Evolutionary conservation across 2,329 filamentous ascomycete genomes (phyloP), one percentile per base, ranked within the genome.

Genomic region (Westerdykella sp.): DNA sequence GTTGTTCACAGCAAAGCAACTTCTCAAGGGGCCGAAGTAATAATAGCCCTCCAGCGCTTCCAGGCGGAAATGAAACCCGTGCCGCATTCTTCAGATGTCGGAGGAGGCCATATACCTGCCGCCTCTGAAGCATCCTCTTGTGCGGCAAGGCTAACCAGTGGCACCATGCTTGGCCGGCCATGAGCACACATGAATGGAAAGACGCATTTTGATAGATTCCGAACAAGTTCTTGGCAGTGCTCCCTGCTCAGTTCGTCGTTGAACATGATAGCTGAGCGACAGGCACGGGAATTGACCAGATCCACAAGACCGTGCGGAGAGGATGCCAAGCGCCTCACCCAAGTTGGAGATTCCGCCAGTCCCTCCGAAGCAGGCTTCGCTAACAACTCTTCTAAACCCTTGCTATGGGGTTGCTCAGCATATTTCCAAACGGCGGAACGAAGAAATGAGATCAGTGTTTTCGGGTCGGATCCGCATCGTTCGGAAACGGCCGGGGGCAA

Each of bases 181-280:
- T 94, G 87, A 1, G 87, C 87, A 65, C 87, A 94, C 59, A 87
- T 83, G 51, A 93, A 93, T 0, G 87, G 87, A 48, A 91, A 87
- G 0, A 72, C 73, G 51, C 84, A 89, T 0, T 56, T 59, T 0
- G 76, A 74, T n/a, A 93, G 67, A 3, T 72, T 72, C 1, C 42
- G 47, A 0, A 91, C 62, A 28, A 93, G 63, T 0, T 63, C 59
- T 9, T 67, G 52, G 53, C 87, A 91, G 49, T 87, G 74, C 0
- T 72, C 65, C 1, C 60, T 49, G 0, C 72, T 73, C 6, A 93
- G 67, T 5, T 69, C 59, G 56, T 94, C 87, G 53, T 91, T 91
- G 67, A 94, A 94, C 85, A 90, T 91, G 60, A 93, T 81, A 2
- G 87, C 85, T 30, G 84, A 87, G 41, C 85, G 75, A 57, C 87